phyloP scores from a whole-genome alignment of 2,329 filamentous ascomycete genomes.

The Trichoderma endophyticum region DNA sequence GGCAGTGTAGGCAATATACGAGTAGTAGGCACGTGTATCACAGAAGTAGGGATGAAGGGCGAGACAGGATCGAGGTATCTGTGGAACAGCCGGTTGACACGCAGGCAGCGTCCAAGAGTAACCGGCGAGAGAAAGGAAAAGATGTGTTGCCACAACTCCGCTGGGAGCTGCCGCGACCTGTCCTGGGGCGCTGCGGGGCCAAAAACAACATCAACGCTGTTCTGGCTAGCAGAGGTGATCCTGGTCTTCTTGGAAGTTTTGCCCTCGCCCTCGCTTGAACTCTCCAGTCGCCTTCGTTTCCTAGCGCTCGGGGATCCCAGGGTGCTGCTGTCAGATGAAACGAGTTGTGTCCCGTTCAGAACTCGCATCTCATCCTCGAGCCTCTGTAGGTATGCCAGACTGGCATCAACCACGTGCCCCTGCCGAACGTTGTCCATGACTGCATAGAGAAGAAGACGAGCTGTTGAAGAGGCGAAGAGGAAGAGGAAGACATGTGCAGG shows the following conservation, averaged over 20 bases:
- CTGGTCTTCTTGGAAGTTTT: conserved; percentile 16
- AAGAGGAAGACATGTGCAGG: background rate
- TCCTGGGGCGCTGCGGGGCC: background rate
- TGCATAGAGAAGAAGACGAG: background rate
- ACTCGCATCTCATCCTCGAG: background rate
- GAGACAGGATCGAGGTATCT: conserved; percentile 52
- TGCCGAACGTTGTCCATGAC: background rate
- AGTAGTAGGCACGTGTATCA: conserved; percentile 24
- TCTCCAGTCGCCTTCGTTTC: conserved; percentile 17
- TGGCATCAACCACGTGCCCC: background rate
- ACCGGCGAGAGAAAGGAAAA: conserved; percentile 64
- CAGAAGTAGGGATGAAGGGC: conserved; percentile 24
- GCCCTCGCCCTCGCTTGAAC: background rate
- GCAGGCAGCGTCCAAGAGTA: conserved; percentile 61
- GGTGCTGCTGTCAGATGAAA: background rate
- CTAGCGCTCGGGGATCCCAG: background rate
- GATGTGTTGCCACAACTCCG: conserved; percentile 67
- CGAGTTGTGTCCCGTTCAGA: background rate
- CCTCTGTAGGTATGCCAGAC: background rate
- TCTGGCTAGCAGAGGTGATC: background rate
- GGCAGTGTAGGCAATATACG: conserved; percentile 36
- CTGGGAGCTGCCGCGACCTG: conserved; percentile 42
- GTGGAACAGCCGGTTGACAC: conserved; percentile 66
- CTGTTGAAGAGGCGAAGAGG: background rate
- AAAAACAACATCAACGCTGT: background rate